Evolutionary conservation across 192 early-diverging fungal species (phyloP), one percentile per base, ranked within the genome.

Genomic region (Coemansia sp.): DNA sequence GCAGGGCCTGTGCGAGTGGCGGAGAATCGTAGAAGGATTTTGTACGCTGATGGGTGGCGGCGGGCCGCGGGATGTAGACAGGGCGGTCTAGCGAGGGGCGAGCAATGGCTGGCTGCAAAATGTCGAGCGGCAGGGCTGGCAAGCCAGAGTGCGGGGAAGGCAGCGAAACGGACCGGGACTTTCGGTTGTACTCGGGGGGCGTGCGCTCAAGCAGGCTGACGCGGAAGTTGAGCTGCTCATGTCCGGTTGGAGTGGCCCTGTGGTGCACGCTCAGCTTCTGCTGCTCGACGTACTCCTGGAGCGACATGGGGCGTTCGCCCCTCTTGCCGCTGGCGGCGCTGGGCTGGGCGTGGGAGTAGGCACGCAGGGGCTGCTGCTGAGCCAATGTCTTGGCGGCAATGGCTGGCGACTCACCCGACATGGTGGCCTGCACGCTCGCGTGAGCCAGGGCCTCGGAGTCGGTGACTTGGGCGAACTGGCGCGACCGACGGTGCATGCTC

Each of bases 201-300:
- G 35, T 60, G 42, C 74, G 79, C 19, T 70, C 74, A 1, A 82
- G 70, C 22, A 82, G 41, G 38, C 79, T 76, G 64, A 82, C 79
- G 25, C 79, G 79, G 70, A 82, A 82, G 49, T 70, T 69, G 37
- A 72, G 79, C 70, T 82, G 79, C 41, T 76, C 74, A 42, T 59
- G 66, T 40, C 74, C 79, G 4, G 49, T 37, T 3, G 59, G 54
- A 4, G 64, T 51, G 10, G 74, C 19, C 24, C 59, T 53, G 32
- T 53, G 46, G 37, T 32, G 43, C 2, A 67, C 39, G 7, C 51
- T 11, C 11, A 19, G 25, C 46, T 64, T 70, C 20, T 82, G 70
- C 61, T 73, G 79, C 60, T 76, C 63, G 14, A 82, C 71, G 25
- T 82, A 82, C 32, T 73, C 67, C 12, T 73, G 79, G 51, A 82